phyloP scores from a whole-genome alignment of 2,329 filamentous ascomycete genomes.

The Graphiopsis chlorocephala region DNA sequence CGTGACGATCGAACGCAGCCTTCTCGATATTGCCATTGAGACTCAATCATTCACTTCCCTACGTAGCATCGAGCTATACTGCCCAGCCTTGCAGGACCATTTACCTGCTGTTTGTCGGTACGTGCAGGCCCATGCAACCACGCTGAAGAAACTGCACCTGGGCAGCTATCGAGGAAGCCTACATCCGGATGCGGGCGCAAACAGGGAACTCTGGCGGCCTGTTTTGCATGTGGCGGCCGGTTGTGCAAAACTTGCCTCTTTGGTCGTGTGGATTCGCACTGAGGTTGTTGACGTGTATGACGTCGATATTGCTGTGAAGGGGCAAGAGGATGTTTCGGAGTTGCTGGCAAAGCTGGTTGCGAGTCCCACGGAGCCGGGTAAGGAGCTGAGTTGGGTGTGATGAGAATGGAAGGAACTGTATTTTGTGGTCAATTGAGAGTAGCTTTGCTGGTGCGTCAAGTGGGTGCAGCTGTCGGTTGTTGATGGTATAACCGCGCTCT shows the following conservation, averaged over 20 bases:
- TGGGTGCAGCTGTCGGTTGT: too few relatives aligned
- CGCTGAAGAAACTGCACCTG: background rate
- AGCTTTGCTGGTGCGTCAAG: too few relatives aligned
- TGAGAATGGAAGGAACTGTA: too few relatives aligned
- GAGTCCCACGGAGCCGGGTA: background rate
- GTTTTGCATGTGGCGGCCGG: background rate
- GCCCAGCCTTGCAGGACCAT: too few relatives aligned
- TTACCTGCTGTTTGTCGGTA: background rate
- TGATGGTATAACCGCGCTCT: too few relatives aligned
- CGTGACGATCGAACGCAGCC: background rate
- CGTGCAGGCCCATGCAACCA: background rate
- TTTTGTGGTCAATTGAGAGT: too few relatives aligned
- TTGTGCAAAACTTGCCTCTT: background rate
- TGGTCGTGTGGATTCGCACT: background rate
- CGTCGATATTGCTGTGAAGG: background rate
- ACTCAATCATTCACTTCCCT: background rate
- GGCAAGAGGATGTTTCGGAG: background rate
- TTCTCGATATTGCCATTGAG: background rate
- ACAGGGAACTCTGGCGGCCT: background rate
- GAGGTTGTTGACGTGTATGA: background rate
- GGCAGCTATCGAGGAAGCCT: background rate
- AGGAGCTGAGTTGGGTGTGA: background rate
- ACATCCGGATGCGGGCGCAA: background rate
- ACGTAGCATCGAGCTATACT: background rate
- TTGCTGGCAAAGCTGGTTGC: background rate